A percentile compares a stretch with the other conserved stretches of the same genome.
Evolutionary conservation across 2,329 filamentous ascomycete species (phyloP).

Genomic region (Apiospora malaysiana): DNA sequence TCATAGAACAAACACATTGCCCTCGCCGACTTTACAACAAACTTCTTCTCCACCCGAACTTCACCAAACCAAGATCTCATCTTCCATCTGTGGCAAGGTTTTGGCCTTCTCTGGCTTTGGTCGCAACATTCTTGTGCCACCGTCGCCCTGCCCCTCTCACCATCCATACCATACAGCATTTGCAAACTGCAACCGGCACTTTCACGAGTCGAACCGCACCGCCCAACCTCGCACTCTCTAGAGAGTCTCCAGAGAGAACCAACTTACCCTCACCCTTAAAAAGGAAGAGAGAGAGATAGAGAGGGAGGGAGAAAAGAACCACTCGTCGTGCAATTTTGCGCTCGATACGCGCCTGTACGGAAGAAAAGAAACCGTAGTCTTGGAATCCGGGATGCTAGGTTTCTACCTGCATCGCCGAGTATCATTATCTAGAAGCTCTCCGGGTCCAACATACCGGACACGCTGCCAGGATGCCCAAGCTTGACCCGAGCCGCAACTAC

Average conservation of each 20-base stretch:
- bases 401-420: slow-evolving; percentile 20
- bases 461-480: slow-evolving; percentile 66
- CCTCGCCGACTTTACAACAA: slow-evolving; percentile 3
- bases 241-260: too few relatives aligned
- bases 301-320: too few relatives aligned
- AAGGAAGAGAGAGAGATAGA: too few relatives aligned
- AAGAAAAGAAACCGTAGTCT: background rate
- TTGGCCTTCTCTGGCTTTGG: background rate
- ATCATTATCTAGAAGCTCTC: slow-evolving; percentile 23
- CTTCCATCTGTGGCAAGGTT: background rate
- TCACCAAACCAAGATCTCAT: background rate
- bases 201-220: background rate
- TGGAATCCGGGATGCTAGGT: slow-evolving; percentile 18
- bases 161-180: background rate
- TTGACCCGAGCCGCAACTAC: slow-evolving; percentile 75
- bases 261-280: background rate
- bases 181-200: background rate
- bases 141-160: background rate
- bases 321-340: background rate
- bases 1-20: background rate
- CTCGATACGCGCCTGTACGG: background rate
- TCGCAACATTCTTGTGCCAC: background rate
- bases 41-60: background rate
- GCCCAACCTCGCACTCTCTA: background rate
- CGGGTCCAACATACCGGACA: slow-evolving; percentile 7